These are phyloP conservation scores for Asterella californica DNA, from an alignment of 225 moss, liverwort and hornwort species.

Conservation along the genomic window DNA sequence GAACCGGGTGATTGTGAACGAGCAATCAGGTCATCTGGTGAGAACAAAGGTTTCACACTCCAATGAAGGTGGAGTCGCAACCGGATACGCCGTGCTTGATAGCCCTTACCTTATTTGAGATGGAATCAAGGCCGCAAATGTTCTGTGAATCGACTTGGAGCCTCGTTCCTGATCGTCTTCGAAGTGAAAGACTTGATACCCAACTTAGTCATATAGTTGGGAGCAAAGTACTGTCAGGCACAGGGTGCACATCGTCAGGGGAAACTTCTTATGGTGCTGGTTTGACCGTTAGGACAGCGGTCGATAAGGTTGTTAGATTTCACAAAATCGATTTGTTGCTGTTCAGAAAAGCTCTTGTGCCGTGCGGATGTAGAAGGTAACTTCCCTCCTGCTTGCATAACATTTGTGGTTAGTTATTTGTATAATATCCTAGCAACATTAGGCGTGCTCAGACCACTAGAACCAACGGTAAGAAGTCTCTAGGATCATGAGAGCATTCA, in stretches of 20 bases:
- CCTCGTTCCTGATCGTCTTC: background rate
- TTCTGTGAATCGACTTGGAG: background rate
- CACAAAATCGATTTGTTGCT: background rate
- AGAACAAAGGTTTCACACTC: constrained; percentile 75
- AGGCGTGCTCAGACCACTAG: no score
- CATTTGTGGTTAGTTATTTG: background rate
- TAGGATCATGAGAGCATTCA: background rate
- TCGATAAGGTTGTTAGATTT: background rate
- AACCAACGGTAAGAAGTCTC: background rate
- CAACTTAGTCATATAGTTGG: background rate
- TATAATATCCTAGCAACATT: background rate
- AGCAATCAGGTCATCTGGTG: constrained; percentile 71
- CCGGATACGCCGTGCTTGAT: constrained; percentile 84
- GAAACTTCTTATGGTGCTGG: background rate
- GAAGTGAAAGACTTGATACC: background rate
- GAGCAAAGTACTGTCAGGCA: background rate
- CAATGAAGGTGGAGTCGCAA: constrained; percentile 90
- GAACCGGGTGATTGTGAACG: constrained; percentile 59
- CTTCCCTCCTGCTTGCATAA: background rate
- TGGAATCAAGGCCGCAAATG: background rate
- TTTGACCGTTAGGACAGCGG: background rate
- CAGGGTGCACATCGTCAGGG: background rate
- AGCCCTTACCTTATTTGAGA: constrained; percentile 54
- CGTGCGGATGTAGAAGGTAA: background rate
- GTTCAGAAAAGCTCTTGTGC: background rate